Base-by-base conservation (phyloP, 139 green algal species). In the Dunaliella primolecta region DNA sequence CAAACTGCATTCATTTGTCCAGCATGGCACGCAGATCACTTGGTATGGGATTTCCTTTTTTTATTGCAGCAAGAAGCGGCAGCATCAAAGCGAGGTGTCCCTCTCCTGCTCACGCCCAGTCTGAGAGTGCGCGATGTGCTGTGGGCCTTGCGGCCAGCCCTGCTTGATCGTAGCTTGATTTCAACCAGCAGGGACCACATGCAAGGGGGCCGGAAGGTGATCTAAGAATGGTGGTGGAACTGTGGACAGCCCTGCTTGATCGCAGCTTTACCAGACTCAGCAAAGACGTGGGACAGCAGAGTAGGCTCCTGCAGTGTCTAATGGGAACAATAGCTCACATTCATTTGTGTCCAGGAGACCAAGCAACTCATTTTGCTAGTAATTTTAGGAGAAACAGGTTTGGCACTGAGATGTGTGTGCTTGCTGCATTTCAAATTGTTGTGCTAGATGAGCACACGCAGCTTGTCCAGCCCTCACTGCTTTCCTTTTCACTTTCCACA, bases 51-150 rank as follows among this genome's bases (percentile, higher is more conserved):
- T n/a, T n/a, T 78, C 46, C 15, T 64, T 7, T n/a, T 15, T 21
- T 80, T 80, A 34, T 80, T 82, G 37, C 80, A 84, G 80, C 80
- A 84, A 34, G 36, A 71, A 29, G 56, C 80, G 21, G 80, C 80
- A 31, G 37, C 80, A 7, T 33, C 3, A 3, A 76, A 77, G 32
- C 33, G 38, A 3, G 38, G 38, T 3, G 77, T 77, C 38, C 80
- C 80, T 1, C 32, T 84, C 2, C 29, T 84, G 7, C 1, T 84
- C 2, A 55, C 74, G 2, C 56, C 55, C 56, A 31, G 29, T 71
- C 20, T 75, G 25, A 84, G 38, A 23, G 23, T 33, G 23, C 80
- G 55, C 2, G 80, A 84, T 30, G 36, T 84, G 2, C 24, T 84
- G 46, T 33, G 29, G 25, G 55, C 27, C 20, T 38, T 84, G 80